Base-by-base conservation (phyloP, 176 grass and related monocot genomes). In the Ampelocalamus luodianensis region DNA sequence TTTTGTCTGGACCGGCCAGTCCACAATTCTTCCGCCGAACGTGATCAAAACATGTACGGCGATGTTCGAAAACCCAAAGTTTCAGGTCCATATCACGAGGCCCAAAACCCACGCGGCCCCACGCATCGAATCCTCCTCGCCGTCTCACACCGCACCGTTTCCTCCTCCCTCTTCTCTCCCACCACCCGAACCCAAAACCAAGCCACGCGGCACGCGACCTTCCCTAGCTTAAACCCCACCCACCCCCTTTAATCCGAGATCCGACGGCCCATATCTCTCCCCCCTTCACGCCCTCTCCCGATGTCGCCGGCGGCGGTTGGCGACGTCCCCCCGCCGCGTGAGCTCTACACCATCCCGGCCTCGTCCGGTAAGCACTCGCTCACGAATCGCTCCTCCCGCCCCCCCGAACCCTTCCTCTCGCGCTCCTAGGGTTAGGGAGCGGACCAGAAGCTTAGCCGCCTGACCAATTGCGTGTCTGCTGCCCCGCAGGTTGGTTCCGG, bases 401-500 rank as follows among this genome's bases (percentile, higher is more conserved):
- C 6, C 69, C 29, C 24, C 1, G 53, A 55, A 22, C 53, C 53
- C 18, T 72, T 23, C 51, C 26, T 27, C 16, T 77, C 43, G 71
- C 8, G 7, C 42, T 77, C 34, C 74, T 89, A 85, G 85, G 88
- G 88, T 93, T 93, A 85, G 27, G 20, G 24, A 10, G 26, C 32
- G 86, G n/a, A 23, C 53, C 46, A 13, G 45, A 20, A 50, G 62
- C 48, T 78, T 78, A n/a, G 24, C 46, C 27, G 37, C 73, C 80
- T 83, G 59, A 87, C 32, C 5, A 74, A 78, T 68, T 82, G 48
- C 37, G 67, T 15, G 58, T 8, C 44, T 64, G 46, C 74, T 8
- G 6, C 20, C 26, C 26, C 51, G 60, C 85, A 98, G 93, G 91
- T 88, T 98, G 96, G 93, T 98, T 98, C 87, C 89, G 84, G 45